Conservation (phyloP, 179 eudicot species). For the Vitellaria paradoxa region DNA sequence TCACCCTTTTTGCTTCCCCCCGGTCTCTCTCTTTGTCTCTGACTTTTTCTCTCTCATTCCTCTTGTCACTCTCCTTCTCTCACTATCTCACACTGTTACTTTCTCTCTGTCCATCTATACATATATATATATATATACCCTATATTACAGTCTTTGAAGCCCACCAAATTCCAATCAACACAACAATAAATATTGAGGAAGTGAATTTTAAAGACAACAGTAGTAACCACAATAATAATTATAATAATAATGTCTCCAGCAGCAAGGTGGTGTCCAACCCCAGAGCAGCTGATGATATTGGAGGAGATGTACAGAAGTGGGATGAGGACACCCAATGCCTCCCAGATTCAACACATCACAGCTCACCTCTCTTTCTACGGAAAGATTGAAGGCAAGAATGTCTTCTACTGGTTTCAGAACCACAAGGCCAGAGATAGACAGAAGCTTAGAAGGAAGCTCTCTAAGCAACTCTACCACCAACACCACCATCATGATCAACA, state of each 20-base stretch:
- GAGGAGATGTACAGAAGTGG: slow-evolving; percentile 80
- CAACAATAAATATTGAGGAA: neutral
- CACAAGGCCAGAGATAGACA: too few relatives aligned
- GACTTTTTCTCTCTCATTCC: neutral
- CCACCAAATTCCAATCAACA: too few relatives aligned
- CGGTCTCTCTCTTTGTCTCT: neutral
- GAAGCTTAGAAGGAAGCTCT: slow-evolving; percentile 40
- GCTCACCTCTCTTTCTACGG: slow-evolving; percentile 75
- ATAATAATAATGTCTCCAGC: slow-evolving; percentile 32
- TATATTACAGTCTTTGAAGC: neutral
- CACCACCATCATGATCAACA: slow-evolving; percentile 1
- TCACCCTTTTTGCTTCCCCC: too few relatives aligned
- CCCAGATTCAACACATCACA: slow-evolving; percentile 77
- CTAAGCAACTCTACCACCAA: slow-evolving; percentile 4
- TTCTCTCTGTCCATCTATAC: neutral
- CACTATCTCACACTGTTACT: slow-evolving; percentile 12
- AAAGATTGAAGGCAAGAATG: slow-evolving; percentile 63
- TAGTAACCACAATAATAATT: too few relatives aligned
- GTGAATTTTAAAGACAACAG: too few relatives aligned
- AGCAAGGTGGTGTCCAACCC: slow-evolving; percentile 81
- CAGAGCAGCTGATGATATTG: slow-evolving; percentile 80
- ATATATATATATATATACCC: neutral
- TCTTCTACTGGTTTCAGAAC: too few relatives aligned
- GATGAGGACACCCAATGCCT: slow-evolving; percentile 62
- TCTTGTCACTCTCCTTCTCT: neutral